Percentiles rank a stretch among this genome's conserved stretches.
These are phyloP conservation scores for Phytopythium litorale DNA, from an alignment of 352 stramenopile species.

Conservation along the genomic window DNA sequence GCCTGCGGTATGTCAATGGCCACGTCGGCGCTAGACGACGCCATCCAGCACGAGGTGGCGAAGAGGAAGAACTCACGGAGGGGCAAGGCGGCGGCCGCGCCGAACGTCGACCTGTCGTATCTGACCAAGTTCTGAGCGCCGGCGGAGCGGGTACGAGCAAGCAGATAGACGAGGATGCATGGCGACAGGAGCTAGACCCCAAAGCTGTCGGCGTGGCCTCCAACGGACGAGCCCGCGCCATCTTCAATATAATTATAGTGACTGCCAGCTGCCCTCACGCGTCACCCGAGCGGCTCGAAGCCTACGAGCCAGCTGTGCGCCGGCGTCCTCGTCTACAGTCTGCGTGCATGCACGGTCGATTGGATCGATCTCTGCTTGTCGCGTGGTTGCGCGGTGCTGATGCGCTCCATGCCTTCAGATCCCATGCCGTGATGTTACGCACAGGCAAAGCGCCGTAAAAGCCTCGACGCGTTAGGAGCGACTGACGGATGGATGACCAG, in stretches of 20 bases:
- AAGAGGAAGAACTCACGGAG: slow-evolving; percentile 11
- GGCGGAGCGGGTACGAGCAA: neutral
- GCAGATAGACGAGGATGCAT: neutral
- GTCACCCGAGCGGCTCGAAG: no score
- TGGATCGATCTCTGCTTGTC: neutral
- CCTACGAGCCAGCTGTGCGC: no score
- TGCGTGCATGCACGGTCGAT: neutral
- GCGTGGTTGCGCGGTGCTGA: neutral
- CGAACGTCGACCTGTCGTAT: slow-evolving; percentile 25
- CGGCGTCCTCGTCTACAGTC: neutral
- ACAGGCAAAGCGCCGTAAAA: no score
- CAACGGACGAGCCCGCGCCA: neutral
- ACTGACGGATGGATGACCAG: no score
- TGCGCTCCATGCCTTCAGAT: neutral
- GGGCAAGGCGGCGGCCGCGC: slow-evolving; percentile 7
- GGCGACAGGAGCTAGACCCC: neutral
- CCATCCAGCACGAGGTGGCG: slow-evolving; percentile 13
- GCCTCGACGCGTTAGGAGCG: no score
- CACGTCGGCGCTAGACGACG: slow-evolving; percentile 13
- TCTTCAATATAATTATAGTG: slow-evolving; percentile 2
- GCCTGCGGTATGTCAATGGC: neutral
- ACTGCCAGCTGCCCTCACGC: neutral
- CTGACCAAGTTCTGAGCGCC: slow-evolving; percentile 15
- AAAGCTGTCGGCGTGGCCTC: neutral
- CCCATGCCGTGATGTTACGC: no score